A percentile compares a stretch with the other conserved stretches of the same genome.
phyloP scores from a whole-genome alignment of 2,329 filamentous ascomycete genomes.

The Neonectria punicea region DNA sequence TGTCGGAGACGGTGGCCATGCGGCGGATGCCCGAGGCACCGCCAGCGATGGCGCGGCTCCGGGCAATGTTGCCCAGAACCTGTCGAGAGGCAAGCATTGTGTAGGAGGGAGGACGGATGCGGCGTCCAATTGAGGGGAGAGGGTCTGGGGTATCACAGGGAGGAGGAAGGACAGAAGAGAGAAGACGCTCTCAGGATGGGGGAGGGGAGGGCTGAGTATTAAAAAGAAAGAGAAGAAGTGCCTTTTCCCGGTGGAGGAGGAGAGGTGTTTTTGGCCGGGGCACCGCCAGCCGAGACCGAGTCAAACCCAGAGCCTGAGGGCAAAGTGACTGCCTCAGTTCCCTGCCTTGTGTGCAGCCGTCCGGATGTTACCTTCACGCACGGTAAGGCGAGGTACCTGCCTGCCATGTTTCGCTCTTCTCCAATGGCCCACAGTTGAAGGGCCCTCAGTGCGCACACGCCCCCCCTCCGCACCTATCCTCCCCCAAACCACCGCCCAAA shows the following conservation, averaged over 20 bases:
- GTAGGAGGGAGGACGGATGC: slow-evolving; percentile 33
- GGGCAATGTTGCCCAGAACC: slow-evolving; percentile 72
- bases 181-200: slow-evolving; percentile 35
- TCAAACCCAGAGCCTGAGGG: slow-evolving; percentile 25
- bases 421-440: slow-evolving; percentile 20
- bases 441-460: slow-evolving; percentile 2
- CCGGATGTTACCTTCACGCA: slow-evolving; percentile 29
- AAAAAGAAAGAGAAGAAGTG: slow-evolving; percentile 41
- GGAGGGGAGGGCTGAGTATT: slow-evolving; percentile 40
- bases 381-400: slow-evolving; percentile 33
- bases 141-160: slow-evolving; percentile 42
- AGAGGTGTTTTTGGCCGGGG: slow-evolving; percentile 40
- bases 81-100: slow-evolving; percentile 79
- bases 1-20: slow-evolving; percentile 88
- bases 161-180: slow-evolving; percentile 29
- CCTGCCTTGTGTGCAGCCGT: slow-evolving; percentile 23
- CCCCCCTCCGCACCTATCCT: background rate
- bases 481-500: slow-evolving; percentile 8
- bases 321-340: background rate
- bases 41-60: slow-evolving; percentile 65
- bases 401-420: slow-evolving; percentile 18
- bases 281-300: slow-evolving; percentile 37
- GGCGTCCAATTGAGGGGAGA: slow-evolving; percentile 41
- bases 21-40: slow-evolving; percentile 72
- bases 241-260: slow-evolving; percentile 39